These are phyloP conservation scores for Podaxis sp. DNA, from an alignment of 768 basidiomycete genomes.

Conservation along the genomic window DNA sequence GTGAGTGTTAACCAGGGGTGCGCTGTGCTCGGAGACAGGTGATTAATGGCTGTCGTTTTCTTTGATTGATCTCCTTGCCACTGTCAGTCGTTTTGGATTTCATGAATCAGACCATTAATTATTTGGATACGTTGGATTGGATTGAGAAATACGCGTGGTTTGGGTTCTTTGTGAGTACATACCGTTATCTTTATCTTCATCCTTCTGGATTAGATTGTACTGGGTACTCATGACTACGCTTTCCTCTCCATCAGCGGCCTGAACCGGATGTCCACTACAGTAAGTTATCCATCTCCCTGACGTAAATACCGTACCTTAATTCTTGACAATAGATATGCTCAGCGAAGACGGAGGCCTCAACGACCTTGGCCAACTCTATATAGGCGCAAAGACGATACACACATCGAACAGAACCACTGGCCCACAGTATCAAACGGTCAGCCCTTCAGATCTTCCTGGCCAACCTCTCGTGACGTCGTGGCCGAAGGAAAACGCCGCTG, in stretches of 20 bases:
- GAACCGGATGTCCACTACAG: conserved; percentile 38
- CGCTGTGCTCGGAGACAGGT: not conserved
- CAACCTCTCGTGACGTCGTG: conserved; percentile 35
- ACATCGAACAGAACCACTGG: conserved; percentile 32
- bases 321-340: conserved; percentile 35
- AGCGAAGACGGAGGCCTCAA: conserved; percentile 43
- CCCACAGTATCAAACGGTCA: conserved; percentile 29
- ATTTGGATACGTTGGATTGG: conserved; percentile 53
- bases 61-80: not conserved
- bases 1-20: conserved; percentile 22
- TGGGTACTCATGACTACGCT: no score
- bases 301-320: not conserved
- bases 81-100: conserved; percentile 47
- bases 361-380: conserved; percentile 42
- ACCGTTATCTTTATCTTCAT: conserved; percentile 11
- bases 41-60: not conserved
- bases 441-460: conserved; percentile 34
- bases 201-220: conserved; percentile 3
- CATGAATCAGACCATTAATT: conserved; percentile 55
- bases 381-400: conserved; percentile 43
- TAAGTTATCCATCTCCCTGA: conserved; percentile 22
- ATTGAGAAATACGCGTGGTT: conserved; percentile 69
- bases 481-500: conserved; percentile 23
- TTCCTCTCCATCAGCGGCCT: no score
- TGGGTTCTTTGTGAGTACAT: conserved; percentile 43